phyloP scores from a whole-genome alignment of 2,329 filamentous ascomycete genomes.

The Ramichloridium luteum region DNA sequence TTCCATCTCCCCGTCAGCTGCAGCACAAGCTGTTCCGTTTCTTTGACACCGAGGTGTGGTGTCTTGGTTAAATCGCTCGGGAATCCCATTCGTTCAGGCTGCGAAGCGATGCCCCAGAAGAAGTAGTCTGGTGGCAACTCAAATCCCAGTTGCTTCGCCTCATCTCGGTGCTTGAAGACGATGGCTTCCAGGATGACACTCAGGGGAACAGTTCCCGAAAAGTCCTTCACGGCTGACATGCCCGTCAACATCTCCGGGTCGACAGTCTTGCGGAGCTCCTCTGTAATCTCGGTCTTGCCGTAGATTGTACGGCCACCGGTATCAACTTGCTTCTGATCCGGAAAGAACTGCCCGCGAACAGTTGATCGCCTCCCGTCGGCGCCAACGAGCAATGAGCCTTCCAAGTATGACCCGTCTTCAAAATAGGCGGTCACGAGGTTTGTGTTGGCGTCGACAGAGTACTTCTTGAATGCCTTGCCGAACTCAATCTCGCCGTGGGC shows the following conservation, averaged over 20 bases:
- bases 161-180: slow-evolving; percentile 4
- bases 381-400: slow-evolving; percentile 12
- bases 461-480: slow-evolving; percentile 10
- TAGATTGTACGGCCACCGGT: slow-evolving; percentile 8
- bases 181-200: slow-evolving; percentile 8
- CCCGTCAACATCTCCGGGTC: slow-evolving; percentile 4
- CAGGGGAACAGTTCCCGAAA: slow-evolving; percentile 5
- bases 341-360: slow-evolving; percentile 8
- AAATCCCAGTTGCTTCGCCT: slow-evolving; percentile 3
- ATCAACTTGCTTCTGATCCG: slow-evolving; percentile 7
- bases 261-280: slow-evolving; percentile 4
- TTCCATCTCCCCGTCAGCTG: slow-evolving; percentile 8
- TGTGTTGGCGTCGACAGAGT: slow-evolving; percentile 4
- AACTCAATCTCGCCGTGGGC: slow-evolving; percentile 8
- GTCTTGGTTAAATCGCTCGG: not conserved
- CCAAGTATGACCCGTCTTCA: slow-evolving; percentile 7
- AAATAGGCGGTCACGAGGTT: slow-evolving; percentile 10
- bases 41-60: slow-evolving; percentile 2
- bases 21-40: slow-evolving; percentile 6
- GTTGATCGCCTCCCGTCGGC: slow-evolving; percentile 10
- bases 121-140: slow-evolving; percentile 8
- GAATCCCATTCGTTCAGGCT: slow-evolving; percentile 1
- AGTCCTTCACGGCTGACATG: slow-evolving; percentile 5
- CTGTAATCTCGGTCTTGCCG: slow-evolving; percentile 9
- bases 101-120: slow-evolving; percentile 6